Conservation (phyloP, 306 rosid species). For the Corylus americana region DNA sequence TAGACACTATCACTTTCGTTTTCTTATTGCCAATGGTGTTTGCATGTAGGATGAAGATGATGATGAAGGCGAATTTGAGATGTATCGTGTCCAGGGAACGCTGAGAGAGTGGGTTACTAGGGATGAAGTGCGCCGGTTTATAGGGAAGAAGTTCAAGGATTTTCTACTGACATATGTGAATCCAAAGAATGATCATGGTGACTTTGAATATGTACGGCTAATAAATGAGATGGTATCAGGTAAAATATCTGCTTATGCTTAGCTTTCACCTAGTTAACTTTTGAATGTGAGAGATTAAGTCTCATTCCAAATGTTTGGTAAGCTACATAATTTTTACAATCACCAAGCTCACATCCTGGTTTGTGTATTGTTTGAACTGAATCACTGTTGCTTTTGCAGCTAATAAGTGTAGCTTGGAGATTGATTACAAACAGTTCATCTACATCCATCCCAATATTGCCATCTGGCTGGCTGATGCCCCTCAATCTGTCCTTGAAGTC, state of each 20-base stretch:
- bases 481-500: conserved; percentile 94
- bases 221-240: conserved; percentile 98
- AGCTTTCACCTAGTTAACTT: conserved; percentile 4
- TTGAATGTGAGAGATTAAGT: background rate
- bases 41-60: conserved; percentile 74
- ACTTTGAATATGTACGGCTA: conserved; percentile 75
- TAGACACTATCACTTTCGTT: background rate
- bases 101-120: conserved; percentile 97
- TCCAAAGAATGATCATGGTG: conserved; percentile 66
- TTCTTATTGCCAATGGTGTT: conserved; percentile 15
- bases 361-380: conserved; percentile 5
- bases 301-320: background rate
- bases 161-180: conserved; percentile 77
- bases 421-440: conserved; percentile 93
- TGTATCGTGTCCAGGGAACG: conserved; percentile 96
- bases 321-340: background rate
- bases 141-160: conserved; percentile 82
- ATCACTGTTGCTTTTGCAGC: conserved; percentile 52
- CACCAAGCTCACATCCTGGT: background rate
- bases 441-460: conserved; percentile 97
- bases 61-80: conserved; percentile 69
- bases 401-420: conserved; percentile 89
- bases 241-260: conserved; percentile 25
- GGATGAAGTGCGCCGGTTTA: conserved; percentile 93
- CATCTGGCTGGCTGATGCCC: conserved; percentile 99